A percentile compares a stretch with the other conserved stretches of the same genome.
These are phyloP conservation scores for Hericium erinaceus DNA, from an alignment of 768 basidiomycete species.

Conservation along the genomic window DNA sequence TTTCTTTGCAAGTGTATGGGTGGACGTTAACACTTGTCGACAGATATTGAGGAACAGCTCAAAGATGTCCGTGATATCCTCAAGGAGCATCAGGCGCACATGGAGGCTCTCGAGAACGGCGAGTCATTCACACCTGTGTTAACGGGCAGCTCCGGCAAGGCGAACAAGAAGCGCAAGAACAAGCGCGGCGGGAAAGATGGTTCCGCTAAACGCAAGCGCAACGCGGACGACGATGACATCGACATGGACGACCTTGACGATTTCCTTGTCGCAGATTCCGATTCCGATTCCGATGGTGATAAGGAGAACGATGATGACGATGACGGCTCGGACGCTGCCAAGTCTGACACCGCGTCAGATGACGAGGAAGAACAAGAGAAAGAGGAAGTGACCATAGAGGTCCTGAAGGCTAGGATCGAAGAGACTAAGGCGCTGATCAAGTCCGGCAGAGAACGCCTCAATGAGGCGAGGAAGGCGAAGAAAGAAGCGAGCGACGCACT, in stretches of 20 bases:
- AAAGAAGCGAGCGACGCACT: conserved; percentile 30
- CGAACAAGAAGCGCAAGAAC: conserved; percentile 41
- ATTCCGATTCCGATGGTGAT: conserved; percentile 2
- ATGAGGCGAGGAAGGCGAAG: conserved; percentile 31
- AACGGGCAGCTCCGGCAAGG: conserved; percentile 20
- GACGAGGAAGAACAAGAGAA: conserved; percentile 19
- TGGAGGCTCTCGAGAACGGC: conserved; percentile 37
- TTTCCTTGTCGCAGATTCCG: not conserved
- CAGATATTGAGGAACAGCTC: conserved; percentile 33
- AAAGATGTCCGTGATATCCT: conserved; percentile 27
- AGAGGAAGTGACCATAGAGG: conserved; percentile 36
- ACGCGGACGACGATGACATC: conserved; percentile 13
- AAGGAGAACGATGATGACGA: conserved; percentile 15
- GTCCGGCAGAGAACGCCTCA: conserved; percentile 27
- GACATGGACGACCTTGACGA: conserved; percentile 28
- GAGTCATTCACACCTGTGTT: conserved; percentile 34
- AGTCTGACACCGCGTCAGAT: conserved; percentile 13
- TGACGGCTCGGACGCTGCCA: conserved; percentile 19
- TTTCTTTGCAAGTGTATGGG: not conserved
- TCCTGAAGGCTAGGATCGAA: conserved; percentile 35
- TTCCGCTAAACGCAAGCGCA: too few relatives aligned
- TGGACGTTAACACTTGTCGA: conserved; percentile 4
- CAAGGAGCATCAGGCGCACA: conserved; percentile 34
- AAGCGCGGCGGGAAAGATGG: conserved; percentile 23
- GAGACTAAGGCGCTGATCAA: conserved; percentile 33